phyloP scores from a whole-genome alignment of 2,329 filamentous ascomycete species.

The Ceratocystis diversiconidia region DNA sequence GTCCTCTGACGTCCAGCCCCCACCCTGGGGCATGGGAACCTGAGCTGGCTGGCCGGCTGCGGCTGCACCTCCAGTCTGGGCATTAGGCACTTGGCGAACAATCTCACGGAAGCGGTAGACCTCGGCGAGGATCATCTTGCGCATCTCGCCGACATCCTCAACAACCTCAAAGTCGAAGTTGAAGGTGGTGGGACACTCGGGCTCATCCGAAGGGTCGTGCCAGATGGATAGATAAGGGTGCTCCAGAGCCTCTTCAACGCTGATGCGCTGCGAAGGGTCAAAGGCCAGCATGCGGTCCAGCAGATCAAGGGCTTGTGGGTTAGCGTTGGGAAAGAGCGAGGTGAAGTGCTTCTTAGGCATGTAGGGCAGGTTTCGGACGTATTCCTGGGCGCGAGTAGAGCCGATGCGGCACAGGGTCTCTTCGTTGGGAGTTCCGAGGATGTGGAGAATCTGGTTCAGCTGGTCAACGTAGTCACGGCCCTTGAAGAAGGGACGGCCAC shows the following conservation, averaged over 20 bases:
- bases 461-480: conserved; percentile 98
- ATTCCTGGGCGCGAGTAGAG: conserved; percentile 90
- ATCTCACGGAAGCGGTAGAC: conserved; percentile 67
- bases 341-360: conserved; percentile 92
- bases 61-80: conserved; percentile 23
- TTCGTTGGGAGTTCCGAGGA: conserved; percentile 90
- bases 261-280: conserved; percentile 84
- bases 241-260: conserved; percentile 86
- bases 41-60: conserved; percentile 27
- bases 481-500: conserved; percentile 97
- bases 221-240: conserved; percentile 95
- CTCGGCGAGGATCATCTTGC: conserved; percentile 93
- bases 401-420: conserved; percentile 88
- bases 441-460: conserved; percentile 97
- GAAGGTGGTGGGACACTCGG: conserved; percentile 81
- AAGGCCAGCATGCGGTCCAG: conserved; percentile 96
- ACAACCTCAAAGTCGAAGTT: conserved; percentile 98
- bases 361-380: conserved; percentile 87
- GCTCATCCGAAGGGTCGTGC: conserved; percentile 96
- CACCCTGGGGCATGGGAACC: conserved; percentile 38
- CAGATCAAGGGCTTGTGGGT: conserved; percentile 87
- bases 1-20: conserved; percentile 45
- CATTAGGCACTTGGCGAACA: conserved; percentile 38
- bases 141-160: conserved; percentile 89
- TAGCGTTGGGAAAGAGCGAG: conserved; percentile 80